Evolutionary conservation across 2,329 filamentous ascomycete genomes (phyloP), one percentile per base, ranked within the genome.

Genomic region (Botryotinia calthae): DNA sequence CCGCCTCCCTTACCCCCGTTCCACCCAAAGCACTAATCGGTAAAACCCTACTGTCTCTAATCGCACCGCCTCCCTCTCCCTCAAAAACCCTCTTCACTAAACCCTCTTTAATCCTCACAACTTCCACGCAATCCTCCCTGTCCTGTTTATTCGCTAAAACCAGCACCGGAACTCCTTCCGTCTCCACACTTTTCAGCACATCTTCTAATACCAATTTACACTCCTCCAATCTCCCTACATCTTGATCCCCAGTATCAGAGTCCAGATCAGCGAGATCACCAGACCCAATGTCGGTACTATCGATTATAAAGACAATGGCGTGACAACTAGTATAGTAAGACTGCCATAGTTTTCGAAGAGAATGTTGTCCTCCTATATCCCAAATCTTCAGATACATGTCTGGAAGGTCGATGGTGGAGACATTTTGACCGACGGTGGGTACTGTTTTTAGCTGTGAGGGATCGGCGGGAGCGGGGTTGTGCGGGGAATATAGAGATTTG

Each of bases 321-420:
- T 99, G 96, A 80, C 94, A 97, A 82, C 90, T 93, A 68, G 90
- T 87, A 85, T 98, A 99, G 85, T 99, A 99, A 82, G 91, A 94
- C 82, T 97, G 94, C 96, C 96, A 99, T 46, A 98, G 89, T 76
- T 92, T 91, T 75, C 96, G 91, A 80, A 99, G 88, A 42, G 89
- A 92, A 80, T 96, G 90, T 83, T 99, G 96, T 10, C 96, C 96
- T 76, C 96, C 96, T 0, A 99, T 94, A 81, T 99, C 96, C 96
- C 96, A 98, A 79, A 99, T 92, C 86, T 98, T 97, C 80, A 99
- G 87, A 85, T 98, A 98, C 89, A 98, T 95, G 82, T 97, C 94
- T 25, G 94, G 92, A 37, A 98, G 87, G 34, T 92, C 90, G 81
- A 99, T 93, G 64, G 95, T 96, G 75, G 93, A 93, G 76, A 98